phyloP scores from a whole-genome alignment of 129 eudicot genomes.

The Dittrichia graveolens region DNA sequence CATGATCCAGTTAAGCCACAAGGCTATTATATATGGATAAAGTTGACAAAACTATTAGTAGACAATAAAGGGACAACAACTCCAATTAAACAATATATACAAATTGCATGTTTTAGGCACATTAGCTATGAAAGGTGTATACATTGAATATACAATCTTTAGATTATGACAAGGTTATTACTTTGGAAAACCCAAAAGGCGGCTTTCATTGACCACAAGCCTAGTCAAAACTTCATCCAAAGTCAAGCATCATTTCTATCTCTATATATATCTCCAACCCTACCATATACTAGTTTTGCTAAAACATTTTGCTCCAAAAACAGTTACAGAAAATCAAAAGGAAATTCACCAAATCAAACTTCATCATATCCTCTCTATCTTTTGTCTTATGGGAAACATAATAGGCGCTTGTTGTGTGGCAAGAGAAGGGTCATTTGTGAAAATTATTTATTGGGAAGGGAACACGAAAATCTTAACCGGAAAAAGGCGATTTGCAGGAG shows the following conservation, averaged over 20 bases:
- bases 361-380: not conserved
- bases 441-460: slow-evolving; percentile 56
- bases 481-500: slow-evolving; percentile 55
- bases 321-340: not conserved
- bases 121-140: not conserved
- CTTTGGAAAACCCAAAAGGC: slow-evolving; percentile 5
- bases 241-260: not conserved
- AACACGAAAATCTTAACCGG: slow-evolving; percentile 39
- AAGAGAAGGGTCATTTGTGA: slow-evolving; percentile 25
- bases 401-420: slow-evolving; percentile 22
- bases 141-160: not conserved
- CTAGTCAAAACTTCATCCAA: not conserved
- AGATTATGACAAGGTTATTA: not conserved
- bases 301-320: not conserved
- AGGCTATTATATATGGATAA: no score
- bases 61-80: no score
- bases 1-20: no score
- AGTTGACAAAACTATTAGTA: no score
- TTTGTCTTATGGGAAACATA: slow-evolving; percentile 38
- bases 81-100: no score
- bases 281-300: slow-evolving; percentile 7
- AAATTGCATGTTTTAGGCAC: no score
- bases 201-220: slow-evolving; percentile 2
- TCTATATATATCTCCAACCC: slow-evolving; percentile 7
- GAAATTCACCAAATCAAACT: not conserved